phyloP scores from a whole-genome alignment of 768 basidiomycete genomes.

The Psilocybe sp. region DNA sequence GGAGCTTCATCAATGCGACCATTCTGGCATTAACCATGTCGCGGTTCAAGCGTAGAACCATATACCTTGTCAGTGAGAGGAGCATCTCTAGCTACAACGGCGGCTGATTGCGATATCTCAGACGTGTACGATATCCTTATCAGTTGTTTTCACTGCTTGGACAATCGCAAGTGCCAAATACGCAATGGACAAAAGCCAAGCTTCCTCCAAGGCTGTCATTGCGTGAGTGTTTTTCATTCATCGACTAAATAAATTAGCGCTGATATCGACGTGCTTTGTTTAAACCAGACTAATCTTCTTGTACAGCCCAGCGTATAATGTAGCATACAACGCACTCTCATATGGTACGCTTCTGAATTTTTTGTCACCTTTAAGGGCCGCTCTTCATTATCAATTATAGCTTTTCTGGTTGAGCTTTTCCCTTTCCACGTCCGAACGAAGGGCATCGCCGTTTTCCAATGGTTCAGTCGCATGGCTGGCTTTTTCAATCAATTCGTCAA shows the following conservation, averaged over 20 bases:
- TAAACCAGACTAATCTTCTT: conserved; percentile 60
- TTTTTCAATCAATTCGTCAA: conserved; percentile 71
- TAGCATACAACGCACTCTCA: conserved; percentile 55
- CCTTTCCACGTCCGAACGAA: conserved; percentile 61
- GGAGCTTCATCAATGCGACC: conserved; percentile 55
- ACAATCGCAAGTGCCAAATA: conserved; percentile 53
- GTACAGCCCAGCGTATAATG: conserved; percentile 54
- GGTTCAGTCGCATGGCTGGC: conserved; percentile 49
- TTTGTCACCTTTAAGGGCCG: not conserved
- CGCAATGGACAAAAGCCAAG: conserved; percentile 35
- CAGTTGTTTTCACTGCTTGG: conserved; percentile 48
- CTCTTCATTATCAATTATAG: conserved; percentile 22
- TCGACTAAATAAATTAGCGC: not conserved
- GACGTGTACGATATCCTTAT: conserved; percentile 45
- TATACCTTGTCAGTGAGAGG: conserved; percentile 42
- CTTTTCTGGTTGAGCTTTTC: conserved; percentile 67
- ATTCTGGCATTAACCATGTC: conserved; percentile 45
- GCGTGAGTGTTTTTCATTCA: conserved; percentile 29
- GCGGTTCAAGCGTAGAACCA: conserved; percentile 43
- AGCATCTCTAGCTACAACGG: not conserved
- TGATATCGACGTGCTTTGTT: not conserved
- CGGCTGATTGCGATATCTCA: conserved; percentile 8
- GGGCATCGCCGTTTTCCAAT: conserved; percentile 61
- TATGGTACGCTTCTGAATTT: conserved; percentile 34
- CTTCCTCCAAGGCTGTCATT: conserved; percentile 47